Evolutionary conservation across 2,329 filamentous ascomycete species (phyloP), one percentile per base, ranked within the genome.

Genomic region (Verticillium longisporum): DNA sequence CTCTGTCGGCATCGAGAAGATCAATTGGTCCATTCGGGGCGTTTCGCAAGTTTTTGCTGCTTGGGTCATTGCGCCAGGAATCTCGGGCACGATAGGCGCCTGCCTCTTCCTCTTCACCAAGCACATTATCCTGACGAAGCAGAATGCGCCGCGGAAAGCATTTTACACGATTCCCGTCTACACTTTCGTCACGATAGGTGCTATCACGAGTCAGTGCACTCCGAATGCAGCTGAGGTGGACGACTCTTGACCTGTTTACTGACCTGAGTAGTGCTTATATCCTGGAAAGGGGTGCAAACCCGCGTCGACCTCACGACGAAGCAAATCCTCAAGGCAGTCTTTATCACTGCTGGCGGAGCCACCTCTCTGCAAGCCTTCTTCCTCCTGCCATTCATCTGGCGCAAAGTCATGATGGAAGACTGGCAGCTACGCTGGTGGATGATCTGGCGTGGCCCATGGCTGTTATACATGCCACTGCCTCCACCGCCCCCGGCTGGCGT

Each of bases 331-430:
- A 66, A 70, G n/a, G 59, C 77, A 55, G 76, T 81, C 45, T 72
- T 84, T 56, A 74, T 74, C 41, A 74, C 78, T 14, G 77, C 79
- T 34, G 70, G 68, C 1, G 79, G 73, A 33, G 75, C 78, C 3
- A 72, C 74, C 1, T 58, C 77, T 3, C 65, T 84, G 10, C 71
- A 80, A 33, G 68, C 69, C 56, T 61, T 78, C 55, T 84, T 85
- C 66, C 73, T 85, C 62, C 72, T 85, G 6, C 82, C 83, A 1
- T 85, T 77, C 63, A 71, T 84, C 33, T 77, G 82, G 70, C 75
- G 78, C 36, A 75, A 77, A 32, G 76, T 84, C 18, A 71, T 83
- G 63, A 72, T 75, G 56, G 77, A 82, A 50, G 83, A 85, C 66
- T 82, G 79, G 76, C 75, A 77, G 15, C 68, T 85, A 6, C 78